These are phyloP conservation scores for Entamoeba dispar DNA, from an alignment of 208 protist species.

Conservation along the genomic window DNA sequence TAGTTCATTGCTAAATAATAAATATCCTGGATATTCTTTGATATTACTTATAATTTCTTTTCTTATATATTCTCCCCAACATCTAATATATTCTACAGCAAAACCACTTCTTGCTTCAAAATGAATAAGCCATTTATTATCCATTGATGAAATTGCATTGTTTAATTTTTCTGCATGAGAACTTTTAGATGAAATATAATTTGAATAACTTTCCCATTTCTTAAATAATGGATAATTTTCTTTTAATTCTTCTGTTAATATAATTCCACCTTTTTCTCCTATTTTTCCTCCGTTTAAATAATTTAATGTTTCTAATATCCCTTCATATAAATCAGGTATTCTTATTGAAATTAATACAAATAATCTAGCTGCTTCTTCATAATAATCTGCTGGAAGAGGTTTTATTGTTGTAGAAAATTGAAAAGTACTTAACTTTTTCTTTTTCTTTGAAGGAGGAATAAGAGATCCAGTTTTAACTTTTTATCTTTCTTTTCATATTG, in stretches of 20 bases:
- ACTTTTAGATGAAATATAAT: neutral
- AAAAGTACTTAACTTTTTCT: neutral
- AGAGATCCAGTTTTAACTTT: neutral
- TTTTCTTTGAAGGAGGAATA: neutral
- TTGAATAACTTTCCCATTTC: neutral
- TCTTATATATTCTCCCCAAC: neutral
- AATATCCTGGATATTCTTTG: neutral
- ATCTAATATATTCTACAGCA: neutral
- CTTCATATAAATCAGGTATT: neutral
- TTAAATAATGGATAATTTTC: neutral
- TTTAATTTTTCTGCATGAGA: neutral
- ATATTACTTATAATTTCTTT: neutral
- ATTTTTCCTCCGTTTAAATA: neutral
- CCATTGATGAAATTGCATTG: neutral
- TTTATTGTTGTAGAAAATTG: neutral
- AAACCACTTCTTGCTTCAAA: neutral
- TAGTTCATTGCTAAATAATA: neutral
- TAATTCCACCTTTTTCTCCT: neutral
- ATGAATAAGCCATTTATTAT: neutral
- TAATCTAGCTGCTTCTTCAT: neutral
- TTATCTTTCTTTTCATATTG: neutral
- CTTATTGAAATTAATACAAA: neutral
- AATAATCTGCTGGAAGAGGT: neutral
- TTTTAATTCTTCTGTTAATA: neutral
- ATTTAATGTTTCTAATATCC: neutral